Evolutionary conservation across 441 rosid species (phyloP).

Genomic region (Corymbia calophylla): DNA sequence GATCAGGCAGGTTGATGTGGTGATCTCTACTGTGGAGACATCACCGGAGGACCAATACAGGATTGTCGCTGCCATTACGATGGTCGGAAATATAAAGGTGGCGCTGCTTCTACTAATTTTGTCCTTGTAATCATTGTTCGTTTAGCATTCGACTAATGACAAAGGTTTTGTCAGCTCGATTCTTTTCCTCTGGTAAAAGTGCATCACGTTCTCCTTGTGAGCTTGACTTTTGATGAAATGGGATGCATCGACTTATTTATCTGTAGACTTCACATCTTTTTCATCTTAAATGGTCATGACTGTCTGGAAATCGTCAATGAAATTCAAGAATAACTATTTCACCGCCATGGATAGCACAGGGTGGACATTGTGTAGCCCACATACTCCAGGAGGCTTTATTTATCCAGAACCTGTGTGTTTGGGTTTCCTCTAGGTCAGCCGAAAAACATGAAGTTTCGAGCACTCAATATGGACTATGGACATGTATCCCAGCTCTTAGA

Average conservation of each 20-base stretch:
- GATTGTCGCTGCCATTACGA: conserved; percentile 36
- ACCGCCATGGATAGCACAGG: neutral
- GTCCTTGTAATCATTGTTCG: neutral
- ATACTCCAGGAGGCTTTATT: neutral
- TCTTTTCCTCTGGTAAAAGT: conserved; percentile 4
- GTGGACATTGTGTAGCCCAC: neutral
- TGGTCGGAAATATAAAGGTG: conserved; percentile 40
- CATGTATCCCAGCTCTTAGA: neutral
- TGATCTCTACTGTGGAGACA: conserved; percentile 31
- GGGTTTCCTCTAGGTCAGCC: neutral
- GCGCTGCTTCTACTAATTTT: neutral
- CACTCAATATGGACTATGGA: neutral
- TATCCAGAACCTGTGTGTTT: neutral
- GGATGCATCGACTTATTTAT: neutral
- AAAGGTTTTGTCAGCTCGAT: conserved; percentile 14
- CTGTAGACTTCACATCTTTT: neutral
- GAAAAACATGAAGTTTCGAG: neutral
- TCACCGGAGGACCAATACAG: conserved; percentile 19
- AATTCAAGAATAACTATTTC: neutral
- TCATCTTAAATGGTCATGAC: neutral
- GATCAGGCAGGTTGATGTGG: conserved; percentile 38
- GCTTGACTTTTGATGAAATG: neutral
- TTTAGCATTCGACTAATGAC: neutral
- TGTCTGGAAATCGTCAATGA: neutral
- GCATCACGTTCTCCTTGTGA: neutral